Evolutionary conservation across 768 basidiomycete genomes (phyloP).

Genomic region (Tylopilus intermedius): DNA sequence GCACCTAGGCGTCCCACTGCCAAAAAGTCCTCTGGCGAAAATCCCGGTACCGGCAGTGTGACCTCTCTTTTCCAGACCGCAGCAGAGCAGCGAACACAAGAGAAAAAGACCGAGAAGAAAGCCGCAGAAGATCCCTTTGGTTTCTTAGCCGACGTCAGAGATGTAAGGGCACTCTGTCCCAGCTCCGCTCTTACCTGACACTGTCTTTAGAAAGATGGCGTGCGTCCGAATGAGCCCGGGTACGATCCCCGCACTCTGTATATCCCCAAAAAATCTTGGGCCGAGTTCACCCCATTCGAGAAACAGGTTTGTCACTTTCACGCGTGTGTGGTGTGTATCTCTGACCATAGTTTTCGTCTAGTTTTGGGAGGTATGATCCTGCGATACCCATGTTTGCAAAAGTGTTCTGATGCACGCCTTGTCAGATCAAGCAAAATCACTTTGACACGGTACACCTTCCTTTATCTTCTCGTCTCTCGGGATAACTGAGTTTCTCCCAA

Average conservation of each 20-base stretch:
- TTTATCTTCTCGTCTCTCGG: constrained; percentile 8
- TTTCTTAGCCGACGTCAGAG: constrained; percentile 68
- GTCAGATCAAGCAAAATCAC: constrained; percentile 93
- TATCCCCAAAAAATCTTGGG: constrained; percentile 75
- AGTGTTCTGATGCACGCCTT: constrained; percentile 5
- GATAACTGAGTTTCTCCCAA: constrained; percentile 24
- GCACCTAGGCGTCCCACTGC: constrained; percentile 32
- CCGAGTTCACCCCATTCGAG: constrained; percentile 89
- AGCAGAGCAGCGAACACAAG: constrained; percentile 71
- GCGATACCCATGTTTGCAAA: not conserved
- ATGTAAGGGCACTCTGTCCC: constrained; percentile 42
- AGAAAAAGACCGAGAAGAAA: constrained; percentile 81
- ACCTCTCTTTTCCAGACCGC: constrained; percentile 60
- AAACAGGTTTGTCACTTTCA: constrained; percentile 53
- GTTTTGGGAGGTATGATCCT: constrained; percentile 66
- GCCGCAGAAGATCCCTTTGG: constrained; percentile 68
- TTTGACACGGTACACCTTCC: constrained; percentile 72
- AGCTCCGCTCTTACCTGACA: not conserved
- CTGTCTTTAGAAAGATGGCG: constrained; percentile 65
- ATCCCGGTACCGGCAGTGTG: constrained; percentile 29
- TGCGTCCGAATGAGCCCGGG: constrained; percentile 69
- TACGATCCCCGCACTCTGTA: constrained; percentile 89
- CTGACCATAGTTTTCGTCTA: constrained; percentile 24
- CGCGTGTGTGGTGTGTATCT: not conserved
- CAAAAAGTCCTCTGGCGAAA: constrained; percentile 27